phyloP scores from a whole-genome alignment of 1,139 yeast genomes.

The Candida glucosophila region DNA sequence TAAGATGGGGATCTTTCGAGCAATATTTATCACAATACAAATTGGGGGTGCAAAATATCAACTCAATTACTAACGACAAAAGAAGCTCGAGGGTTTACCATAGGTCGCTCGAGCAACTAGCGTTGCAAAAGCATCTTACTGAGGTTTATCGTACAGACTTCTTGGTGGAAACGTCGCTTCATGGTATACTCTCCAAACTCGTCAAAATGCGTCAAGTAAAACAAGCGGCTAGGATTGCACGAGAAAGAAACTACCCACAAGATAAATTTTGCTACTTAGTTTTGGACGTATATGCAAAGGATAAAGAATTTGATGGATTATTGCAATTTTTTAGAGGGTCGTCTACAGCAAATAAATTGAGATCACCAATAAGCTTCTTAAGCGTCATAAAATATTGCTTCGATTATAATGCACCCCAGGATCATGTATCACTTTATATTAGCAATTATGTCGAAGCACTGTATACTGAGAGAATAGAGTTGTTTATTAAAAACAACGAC shows the following conservation, averaged over 20 bases:
- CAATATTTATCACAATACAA: slow-evolving; percentile 1
- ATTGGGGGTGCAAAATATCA: too few relatives aligned
- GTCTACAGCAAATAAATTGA: slow-evolving; percentile 20
- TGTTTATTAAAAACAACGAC: slow-evolving; percentile 48
- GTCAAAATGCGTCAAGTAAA: slow-evolving; percentile 51
- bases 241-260: slow-evolving; percentile 55
- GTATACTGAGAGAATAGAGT: slow-evolving; percentile 35
- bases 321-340: slow-evolving; percentile 30
- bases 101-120: slow-evolving; percentile 43
- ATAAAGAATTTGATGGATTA: slow-evolving; percentile 56
- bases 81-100: slow-evolving; percentile 26
- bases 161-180: slow-evolving; percentile 39
- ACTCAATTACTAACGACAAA: slow-evolving; percentile 9
- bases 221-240: slow-evolving; percentile 46
- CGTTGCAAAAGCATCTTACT: slow-evolving; percentile 45
- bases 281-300: slow-evolving; percentile 42
- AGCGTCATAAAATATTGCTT: slow-evolving; percentile 52
- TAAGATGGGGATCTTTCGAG: slow-evolving; percentile 1
- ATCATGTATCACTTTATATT: slow-evolving; percentile 29
- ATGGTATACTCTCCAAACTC: slow-evolving; percentile 47
- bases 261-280: slow-evolving; percentile 59
- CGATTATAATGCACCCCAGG: slow-evolving; percentile 38
- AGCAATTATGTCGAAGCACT: slow-evolving; percentile 21
- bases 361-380: slow-evolving; percentile 68
- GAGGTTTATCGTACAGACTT: slow-evolving; percentile 50